Evolutionary conservation across 179 eudicot genomes (phyloP), one percentile per base, ranked within the genome.

Genomic region (Silene vulgaris): DNA sequence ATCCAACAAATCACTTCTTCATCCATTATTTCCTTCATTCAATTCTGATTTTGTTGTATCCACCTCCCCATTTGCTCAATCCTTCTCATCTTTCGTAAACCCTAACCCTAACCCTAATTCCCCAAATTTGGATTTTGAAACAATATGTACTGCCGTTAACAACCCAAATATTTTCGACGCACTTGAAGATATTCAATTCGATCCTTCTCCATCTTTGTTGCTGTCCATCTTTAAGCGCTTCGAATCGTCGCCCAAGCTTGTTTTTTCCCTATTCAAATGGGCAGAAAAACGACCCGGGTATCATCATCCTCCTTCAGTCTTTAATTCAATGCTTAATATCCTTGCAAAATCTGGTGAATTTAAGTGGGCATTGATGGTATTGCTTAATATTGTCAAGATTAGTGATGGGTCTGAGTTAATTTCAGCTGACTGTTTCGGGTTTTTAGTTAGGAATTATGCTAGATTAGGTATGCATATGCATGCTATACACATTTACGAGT

Each of bases 291-390:
- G 73, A 68, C 81, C 85, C 29, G 84, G 86, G 72, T 85, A 50
- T 62, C 8, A 66, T 26, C 73, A 66, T 29, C 78, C 86, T 9
- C 71, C 75, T 56, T 50, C 28, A 32, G 72, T 87, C 21, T 84
- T 91, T 68, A 92, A 90, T 79, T 82, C 87, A 29, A 77, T 90
- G 88, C 40, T 92, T 37, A 83, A 89, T 79, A 79, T 84, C 7
- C 85, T 92, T 11, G 90, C 84, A 3, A 90, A 84, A 71, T 84
- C 82, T 2, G 84, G 88, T 48, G 84, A 90, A 69, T 90, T 92
- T 69, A 87, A 82, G 40, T 76, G 74, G 45, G 91, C 88, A 54
- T 88, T 90, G 89, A 77, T 74, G 79, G 43, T 88, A 5, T 69
- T 90, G 61, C 70, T 84, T n/a, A 80, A 84, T 57, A 65, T 79